phyloP scores from a whole-genome alignment of 441 rosid species.

The Syzygium malaccense region DNA sequence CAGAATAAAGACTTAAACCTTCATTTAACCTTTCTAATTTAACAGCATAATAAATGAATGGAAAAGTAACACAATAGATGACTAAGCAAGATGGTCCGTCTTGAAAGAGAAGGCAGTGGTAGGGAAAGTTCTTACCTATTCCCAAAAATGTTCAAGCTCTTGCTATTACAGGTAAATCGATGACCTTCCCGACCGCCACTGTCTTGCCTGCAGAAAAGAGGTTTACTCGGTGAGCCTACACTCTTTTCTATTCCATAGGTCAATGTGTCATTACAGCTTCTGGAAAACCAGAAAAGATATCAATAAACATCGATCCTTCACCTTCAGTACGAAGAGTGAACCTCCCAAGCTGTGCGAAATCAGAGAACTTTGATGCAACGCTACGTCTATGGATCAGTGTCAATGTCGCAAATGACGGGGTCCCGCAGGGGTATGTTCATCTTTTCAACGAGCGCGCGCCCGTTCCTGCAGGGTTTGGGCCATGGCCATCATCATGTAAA shows the following conservation, averaged over 20 bases:
- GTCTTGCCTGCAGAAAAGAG: slow-evolving; percentile 50
- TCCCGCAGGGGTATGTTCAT: neutral
- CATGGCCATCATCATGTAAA: neutral
- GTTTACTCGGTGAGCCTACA: neutral
- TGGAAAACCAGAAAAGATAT: neutral
- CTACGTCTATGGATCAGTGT: neutral
- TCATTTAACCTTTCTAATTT: neutral
- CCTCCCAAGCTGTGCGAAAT: slow-evolving; percentile 93
- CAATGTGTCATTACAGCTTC: neutral
- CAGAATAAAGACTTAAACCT: neutral
- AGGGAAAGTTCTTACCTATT: slow-evolving; percentile 4
- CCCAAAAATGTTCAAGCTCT: slow-evolving; percentile 36
- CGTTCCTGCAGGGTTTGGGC: neutral
- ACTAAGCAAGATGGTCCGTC: neutral
- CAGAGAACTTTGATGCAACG: slow-evolving; percentile 31
- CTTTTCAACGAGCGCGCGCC: neutral
- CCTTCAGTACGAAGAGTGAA: slow-evolving; percentile 97
- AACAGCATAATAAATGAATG: neutral
- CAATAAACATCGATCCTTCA: slow-evolving; percentile 3
- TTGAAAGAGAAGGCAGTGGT: neutral
- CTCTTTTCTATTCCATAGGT: neutral
- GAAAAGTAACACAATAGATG: neutral
- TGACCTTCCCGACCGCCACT: slow-evolving; percentile 62
- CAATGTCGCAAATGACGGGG: neutral
- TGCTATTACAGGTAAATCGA: slow-evolving; percentile 31